phyloP scores from a whole-genome alignment of 768 basidiomycete genomes.

The Sistotremastrum niveocremeum region DNA sequence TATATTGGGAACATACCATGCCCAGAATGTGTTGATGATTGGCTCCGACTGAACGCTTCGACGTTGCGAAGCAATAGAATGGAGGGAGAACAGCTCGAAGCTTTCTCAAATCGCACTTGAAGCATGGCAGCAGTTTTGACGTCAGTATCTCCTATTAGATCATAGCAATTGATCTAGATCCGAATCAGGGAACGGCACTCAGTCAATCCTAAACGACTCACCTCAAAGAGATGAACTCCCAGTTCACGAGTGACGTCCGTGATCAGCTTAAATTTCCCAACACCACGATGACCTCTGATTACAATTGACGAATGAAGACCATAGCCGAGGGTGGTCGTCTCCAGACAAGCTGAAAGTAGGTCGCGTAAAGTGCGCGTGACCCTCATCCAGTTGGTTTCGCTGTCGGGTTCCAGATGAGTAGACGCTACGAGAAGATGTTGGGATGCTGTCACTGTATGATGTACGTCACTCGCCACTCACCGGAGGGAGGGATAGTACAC shows the following conservation, averaged over 20 bases:
- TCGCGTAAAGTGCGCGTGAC: slow-evolving; percentile 36
- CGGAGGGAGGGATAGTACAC: too few species aligned
- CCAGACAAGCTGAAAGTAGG: slow-evolving; percentile 47
- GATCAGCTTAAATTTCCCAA: slow-evolving; percentile 65
- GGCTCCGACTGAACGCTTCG: slow-evolving; percentile 65
- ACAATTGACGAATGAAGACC: slow-evolving; percentile 58
- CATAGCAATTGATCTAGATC: slow-evolving; percentile 71
- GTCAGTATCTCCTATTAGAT: slow-evolving; percentile 66
- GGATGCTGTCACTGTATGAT: slow-evolving; percentile 25
- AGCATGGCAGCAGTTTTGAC: slow-evolving; percentile 62
- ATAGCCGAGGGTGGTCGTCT: slow-evolving; percentile 42
- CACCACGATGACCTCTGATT: slow-evolving; percentile 65
- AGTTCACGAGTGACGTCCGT: slow-evolving; percentile 41
- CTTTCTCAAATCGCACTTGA: slow-evolving; percentile 62
- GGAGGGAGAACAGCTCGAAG: slow-evolving; percentile 68
- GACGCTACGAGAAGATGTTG: not conserved
- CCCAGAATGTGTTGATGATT: slow-evolving; percentile 46
- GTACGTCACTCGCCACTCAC: slow-evolving; percentile 35
- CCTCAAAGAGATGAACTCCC: slow-evolving; percentile 74
- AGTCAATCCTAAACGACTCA: slow-evolving; percentile 14
- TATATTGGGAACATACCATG: slow-evolving; percentile 37
- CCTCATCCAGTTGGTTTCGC: slow-evolving; percentile 1
- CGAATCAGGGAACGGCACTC: not conserved
- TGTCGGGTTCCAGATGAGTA: slow-evolving; percentile 6
- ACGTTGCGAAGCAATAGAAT: slow-evolving; percentile 67